Evolutionary conservation across 192 early-diverging fungal species (phyloP).

Genomic region (Backusella tarrabulga): DNA sequence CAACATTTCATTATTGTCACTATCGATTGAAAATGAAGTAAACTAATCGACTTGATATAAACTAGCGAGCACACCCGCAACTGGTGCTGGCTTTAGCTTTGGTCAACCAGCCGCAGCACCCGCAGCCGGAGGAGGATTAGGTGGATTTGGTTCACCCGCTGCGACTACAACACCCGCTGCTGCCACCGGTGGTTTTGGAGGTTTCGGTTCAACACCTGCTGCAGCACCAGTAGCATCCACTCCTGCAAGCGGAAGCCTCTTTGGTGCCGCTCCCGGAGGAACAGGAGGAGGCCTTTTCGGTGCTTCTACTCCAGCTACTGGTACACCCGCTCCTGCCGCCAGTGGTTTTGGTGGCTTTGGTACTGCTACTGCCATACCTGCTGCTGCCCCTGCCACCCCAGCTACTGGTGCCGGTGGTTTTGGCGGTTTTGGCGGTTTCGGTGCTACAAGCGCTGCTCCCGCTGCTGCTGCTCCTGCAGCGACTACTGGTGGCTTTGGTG

Average conservation of each 20-base stretch:
- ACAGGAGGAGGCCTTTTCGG: slow-evolving; percentile 17
- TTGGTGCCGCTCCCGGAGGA: slow-evolving; percentile 13
- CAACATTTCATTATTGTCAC: not conserved
- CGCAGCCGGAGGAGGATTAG: slow-evolving; percentile 8
- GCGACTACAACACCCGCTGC: not conserved
- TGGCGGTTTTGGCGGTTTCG: slow-evolving; percentile 13
- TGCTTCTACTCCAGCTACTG: slow-evolving; percentile 9
- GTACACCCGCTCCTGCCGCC: slow-evolving; percentile 14
- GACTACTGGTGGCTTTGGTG: slow-evolving; percentile 7
- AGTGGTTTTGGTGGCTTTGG: slow-evolving; percentile 22
- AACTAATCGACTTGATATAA: not conserved
- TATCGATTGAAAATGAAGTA: not conserved
- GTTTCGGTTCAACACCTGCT: not conserved
- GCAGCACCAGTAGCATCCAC: slow-evolving; percentile 5
- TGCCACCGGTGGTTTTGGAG: not conserved
- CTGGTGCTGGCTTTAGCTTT: slow-evolving; percentile 10
- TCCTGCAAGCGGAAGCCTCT: not conserved
- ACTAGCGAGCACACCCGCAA: not conserved
- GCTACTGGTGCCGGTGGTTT: slow-evolving; percentile 6
- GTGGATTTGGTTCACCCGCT: not conserved
- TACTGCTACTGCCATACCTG: slow-evolving; percentile 16
- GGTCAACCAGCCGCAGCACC: slow-evolving; percentile 12
- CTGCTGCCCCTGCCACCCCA: slow-evolving; percentile 32
- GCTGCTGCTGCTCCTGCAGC: slow-evolving; percentile 12
- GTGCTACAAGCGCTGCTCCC: not conserved